Conservation (phyloP, 768 basidiomycete genomes). For the Cystobasidium tubakii region DNA sequence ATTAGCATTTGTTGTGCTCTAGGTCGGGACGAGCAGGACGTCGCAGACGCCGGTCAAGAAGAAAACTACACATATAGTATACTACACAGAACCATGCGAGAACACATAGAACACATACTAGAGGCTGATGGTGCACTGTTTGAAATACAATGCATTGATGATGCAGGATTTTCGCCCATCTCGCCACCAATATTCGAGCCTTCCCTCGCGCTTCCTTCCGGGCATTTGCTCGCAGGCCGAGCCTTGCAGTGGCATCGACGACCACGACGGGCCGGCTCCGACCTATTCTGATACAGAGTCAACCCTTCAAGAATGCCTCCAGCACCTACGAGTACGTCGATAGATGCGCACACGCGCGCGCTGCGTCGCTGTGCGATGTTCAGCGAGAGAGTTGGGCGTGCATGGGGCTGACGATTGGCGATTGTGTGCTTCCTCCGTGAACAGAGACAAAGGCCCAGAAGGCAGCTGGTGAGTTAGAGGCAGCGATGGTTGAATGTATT, state of each 20-base stretch:
- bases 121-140: too few relatives aligned
- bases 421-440: neutral
- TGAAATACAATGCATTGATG: too few relatives aligned
- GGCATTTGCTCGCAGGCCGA: neutral
- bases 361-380: neutral
- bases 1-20: too few relatives aligned
- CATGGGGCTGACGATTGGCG: slow-evolving; percentile 13
- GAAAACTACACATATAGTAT: too few relatives aligned
- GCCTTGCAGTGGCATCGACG: neutral
- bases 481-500: neutral
- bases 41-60: too few relatives aligned
- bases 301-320: slow-evolving; percentile 13
- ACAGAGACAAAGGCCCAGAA: slow-evolving; percentile 34
- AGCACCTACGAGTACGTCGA: slow-evolving; percentile 2
- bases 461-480: slow-evolving; percentile 3
- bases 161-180: neutral
- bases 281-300: neutral
- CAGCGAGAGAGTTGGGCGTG: neutral
- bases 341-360: neutral
- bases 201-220: slow-evolving; percentile 12
- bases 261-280: neutral
- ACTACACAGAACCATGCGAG: too few relatives aligned
- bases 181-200: neutral
- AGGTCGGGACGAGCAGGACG: too few relatives aligned
- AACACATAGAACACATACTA: too few relatives aligned